Evolutionary conservation across 1,284 basidiomycete species (phyloP).

Genomic region (Rhodotorula sp.): DNA sequence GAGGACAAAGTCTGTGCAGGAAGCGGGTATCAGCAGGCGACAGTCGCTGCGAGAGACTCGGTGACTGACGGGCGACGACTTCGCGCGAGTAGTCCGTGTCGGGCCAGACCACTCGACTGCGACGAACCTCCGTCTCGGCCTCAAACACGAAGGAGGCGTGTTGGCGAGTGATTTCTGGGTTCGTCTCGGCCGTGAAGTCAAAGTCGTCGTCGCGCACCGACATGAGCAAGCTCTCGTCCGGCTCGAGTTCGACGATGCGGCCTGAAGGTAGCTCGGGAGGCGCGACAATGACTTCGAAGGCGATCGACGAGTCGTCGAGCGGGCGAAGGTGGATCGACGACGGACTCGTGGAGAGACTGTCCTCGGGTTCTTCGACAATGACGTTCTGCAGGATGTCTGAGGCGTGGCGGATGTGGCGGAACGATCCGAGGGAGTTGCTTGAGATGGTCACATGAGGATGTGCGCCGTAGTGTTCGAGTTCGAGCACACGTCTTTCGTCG

Average conservation of each 20-base stretch:
- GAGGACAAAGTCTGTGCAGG: slow-evolving; percentile 16
- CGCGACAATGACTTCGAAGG: not conserved
- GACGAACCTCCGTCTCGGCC: slow-evolving; percentile 27
- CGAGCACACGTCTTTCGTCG: not conserved
- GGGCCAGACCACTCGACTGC: slow-evolving; percentile 21
- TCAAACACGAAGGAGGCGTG: slow-evolving; percentile 15
- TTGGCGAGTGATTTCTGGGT: slow-evolving; percentile 2
- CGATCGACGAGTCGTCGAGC: not conserved
- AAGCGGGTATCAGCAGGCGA: not conserved
- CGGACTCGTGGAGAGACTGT: not conserved
- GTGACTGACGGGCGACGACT: slow-evolving; percentile 19
- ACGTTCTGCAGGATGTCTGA: slow-evolving; percentile 12
- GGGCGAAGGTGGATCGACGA: not conserved
- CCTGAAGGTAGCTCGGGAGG: not conserved
- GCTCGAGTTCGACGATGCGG: not conserved
- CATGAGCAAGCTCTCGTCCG: not conserved
- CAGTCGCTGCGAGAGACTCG: no score
- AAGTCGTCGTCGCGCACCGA: not conserved
- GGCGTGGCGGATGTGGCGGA: no score
- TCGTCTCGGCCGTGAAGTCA: slow-evolving; percentile 13
- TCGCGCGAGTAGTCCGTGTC: slow-evolving; percentile 35
- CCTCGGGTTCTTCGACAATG: slow-evolving; percentile 15
- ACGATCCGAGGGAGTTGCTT: no score
- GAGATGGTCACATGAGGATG: no score
- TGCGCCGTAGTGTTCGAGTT: not conserved